These are phyloP conservation scores for Microdochium trichocladiopsis DNA, from an alignment of 2,329 filamentous ascomycete species.

Conservation along the genomic window DNA sequence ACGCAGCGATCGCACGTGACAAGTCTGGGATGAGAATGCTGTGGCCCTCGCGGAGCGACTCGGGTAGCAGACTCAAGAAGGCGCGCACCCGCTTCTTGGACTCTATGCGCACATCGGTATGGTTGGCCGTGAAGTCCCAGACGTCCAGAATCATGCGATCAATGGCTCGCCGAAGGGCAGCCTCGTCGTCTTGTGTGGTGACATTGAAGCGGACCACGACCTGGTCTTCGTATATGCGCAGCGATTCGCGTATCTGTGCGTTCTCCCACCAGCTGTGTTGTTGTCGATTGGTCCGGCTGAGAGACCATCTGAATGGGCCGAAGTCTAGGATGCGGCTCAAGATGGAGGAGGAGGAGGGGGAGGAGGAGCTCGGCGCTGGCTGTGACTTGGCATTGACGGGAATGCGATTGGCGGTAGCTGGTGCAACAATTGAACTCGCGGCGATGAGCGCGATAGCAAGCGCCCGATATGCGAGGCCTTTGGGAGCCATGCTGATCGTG, in stretches of 20 bases:
- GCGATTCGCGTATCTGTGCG: conserved; percentile 20
- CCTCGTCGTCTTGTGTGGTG: conserved; percentile 59
- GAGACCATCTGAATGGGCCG: conserved; percentile 9
- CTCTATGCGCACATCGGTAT: conserved; percentile 74
- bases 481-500: background rate
- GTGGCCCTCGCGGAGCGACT: conserved; percentile 64
- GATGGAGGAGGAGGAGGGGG: conserved; percentile 19
- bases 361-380: conserved; percentile 7
- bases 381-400: background rate
- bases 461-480: background rate
- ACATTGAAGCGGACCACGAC: conserved; percentile 88
- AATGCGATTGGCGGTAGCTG: background rate
- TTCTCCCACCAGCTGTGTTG: conserved; percentile 15
- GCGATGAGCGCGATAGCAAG: background rate
- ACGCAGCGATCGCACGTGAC: conserved; percentile 67
- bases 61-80: conserved; percentile 70
- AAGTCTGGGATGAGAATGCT: conserved; percentile 74
- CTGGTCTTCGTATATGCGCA: conserved; percentile 62
- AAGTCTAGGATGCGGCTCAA: conserved; percentile 14
- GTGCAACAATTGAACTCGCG: background rate
- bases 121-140: conserved; percentile 77
- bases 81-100: conserved; percentile 68
- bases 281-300: conserved; percentile 6
- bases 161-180: conserved; percentile 64
- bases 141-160: conserved; percentile 78